Conservation (phyloP, 2,329 filamentous ascomycete species). For the Orbilia blumenaviensis region DNA sequence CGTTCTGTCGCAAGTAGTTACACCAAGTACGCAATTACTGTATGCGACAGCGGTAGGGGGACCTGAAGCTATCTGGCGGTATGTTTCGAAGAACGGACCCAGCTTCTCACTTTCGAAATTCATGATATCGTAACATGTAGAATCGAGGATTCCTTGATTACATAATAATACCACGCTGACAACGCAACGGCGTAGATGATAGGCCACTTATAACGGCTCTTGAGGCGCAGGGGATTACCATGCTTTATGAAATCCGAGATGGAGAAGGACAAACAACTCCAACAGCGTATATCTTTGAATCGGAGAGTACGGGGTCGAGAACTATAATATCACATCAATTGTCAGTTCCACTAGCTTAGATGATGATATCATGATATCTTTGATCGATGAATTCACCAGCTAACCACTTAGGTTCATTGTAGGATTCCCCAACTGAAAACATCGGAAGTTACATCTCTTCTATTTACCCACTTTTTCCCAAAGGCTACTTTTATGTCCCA, state of each 20-base stretch:
- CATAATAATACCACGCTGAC: conserved; percentile 35
- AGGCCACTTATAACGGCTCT: conserved; percentile 45
- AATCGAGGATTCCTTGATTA: conserved; percentile 11
- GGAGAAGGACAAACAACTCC: conserved; percentile 39
- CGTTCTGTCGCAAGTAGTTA: conserved; percentile 72
- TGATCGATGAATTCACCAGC: not conserved
- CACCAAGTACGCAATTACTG: conserved; percentile 31
- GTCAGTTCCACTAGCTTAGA: conserved; percentile 28
- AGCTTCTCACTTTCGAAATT: not conserved
- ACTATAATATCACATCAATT: conserved; percentile 54
- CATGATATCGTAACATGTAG: not conserved
- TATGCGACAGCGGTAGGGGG: conserved; percentile 53
- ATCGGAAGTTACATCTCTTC: conserved; percentile 25
- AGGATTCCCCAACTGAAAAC: conserved; percentile 30
- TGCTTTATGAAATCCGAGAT: conserved; percentile 44
- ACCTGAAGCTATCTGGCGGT: conserved; percentile 44
- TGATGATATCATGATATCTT: too few species aligned
- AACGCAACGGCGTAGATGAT: conserved; percentile 42
- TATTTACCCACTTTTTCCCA: conserved; percentile 47
- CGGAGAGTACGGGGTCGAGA: conserved; percentile 42
- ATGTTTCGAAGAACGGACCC: conserved; percentile 4
- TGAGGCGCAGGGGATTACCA: conserved; percentile 46
- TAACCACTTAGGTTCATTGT: not conserved
- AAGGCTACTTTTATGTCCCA: conserved; percentile 30
- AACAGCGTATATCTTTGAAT: conserved; percentile 55